phyloP scores from a whole-genome alignment of 495 filamentous ascomycete genomes.

The Penicillium salamii region DNA sequence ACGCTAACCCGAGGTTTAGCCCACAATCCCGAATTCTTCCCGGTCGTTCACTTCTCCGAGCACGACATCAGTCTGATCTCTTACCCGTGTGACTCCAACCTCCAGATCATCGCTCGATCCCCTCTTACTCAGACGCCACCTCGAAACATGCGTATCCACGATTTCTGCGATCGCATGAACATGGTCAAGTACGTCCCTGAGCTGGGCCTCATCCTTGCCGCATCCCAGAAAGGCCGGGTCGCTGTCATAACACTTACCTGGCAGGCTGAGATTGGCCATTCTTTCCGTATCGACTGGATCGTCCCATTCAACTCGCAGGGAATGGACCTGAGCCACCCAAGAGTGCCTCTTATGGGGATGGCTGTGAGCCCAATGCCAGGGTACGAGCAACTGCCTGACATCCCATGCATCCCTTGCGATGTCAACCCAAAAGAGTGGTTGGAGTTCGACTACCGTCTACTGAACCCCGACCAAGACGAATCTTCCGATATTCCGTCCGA shows the following conservation, averaged over 20 bases:
- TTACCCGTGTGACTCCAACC: slow-evolving; percentile 39
- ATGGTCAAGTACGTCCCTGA: slow-evolving; percentile 76
- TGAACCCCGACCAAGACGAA: slow-evolving; percentile 18
- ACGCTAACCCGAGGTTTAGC: slow-evolving; percentile 8
- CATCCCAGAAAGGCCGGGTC: slow-evolving; percentile 69
- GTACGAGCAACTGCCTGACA: slow-evolving; percentile 40
- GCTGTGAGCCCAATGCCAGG: slow-evolving; percentile 63
- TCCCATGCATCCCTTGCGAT: slow-evolving; percentile 33
- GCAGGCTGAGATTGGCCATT: slow-evolving; percentile 29
- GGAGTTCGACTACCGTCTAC: slow-evolving; percentile 32
- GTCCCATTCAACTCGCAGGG: slow-evolving; percentile 53
- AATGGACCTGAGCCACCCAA: slow-evolving; percentile 36
- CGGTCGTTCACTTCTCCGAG: slow-evolving; percentile 58
- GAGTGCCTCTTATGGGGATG: slow-evolving; percentile 50
- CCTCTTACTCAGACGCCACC: slow-evolving; percentile 32
- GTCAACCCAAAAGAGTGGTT: slow-evolving; percentile 24
- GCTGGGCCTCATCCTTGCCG: slow-evolving; percentile 71
- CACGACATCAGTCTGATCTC: slow-evolving; percentile 56
- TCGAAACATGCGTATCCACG: slow-evolving; percentile 27
- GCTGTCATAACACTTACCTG: slow-evolving; percentile 70
- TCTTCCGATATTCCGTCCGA: neutral
- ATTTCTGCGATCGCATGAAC: slow-evolving; percentile 64
- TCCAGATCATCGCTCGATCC: slow-evolving; percentile 45
- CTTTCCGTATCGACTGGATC: slow-evolving; percentile 56
- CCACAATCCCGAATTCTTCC: slow-evolving; percentile 26